These are phyloP conservation scores for Macrolepiota dolichaula DNA, from an alignment of 768 basidiomycete species.

Conservation along the genomic window DNA sequence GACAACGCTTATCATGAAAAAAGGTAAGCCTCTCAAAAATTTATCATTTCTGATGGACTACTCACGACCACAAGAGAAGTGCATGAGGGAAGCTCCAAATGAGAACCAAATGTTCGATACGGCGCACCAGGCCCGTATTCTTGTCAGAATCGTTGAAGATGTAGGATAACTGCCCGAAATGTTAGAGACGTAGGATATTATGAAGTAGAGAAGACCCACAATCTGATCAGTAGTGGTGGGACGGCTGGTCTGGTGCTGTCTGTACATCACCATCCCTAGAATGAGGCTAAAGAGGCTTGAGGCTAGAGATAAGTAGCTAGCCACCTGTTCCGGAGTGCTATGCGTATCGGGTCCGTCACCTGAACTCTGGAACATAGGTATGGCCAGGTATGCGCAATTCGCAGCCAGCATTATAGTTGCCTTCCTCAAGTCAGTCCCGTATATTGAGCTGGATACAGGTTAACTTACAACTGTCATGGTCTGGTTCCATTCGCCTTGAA, in stretches of 20 bases:
- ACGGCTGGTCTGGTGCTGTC: background rate
- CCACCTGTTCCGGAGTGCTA: constrained; percentile 1
- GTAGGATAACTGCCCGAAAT: background rate
- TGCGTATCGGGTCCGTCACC: background rate
- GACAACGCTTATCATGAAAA: background rate
- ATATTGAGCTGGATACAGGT: background rate
- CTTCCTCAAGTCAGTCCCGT: background rate
- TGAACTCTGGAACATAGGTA: background rate
- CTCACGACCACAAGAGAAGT: constrained; percentile 8
- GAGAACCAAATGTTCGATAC: constrained; percentile 2
- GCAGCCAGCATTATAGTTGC: constrained; percentile 7
- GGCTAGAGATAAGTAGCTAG: constrained; percentile 6
- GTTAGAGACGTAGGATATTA: background rate
- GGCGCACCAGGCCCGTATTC: background rate
- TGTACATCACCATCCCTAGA: background rate
- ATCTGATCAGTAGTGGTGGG: background rate
- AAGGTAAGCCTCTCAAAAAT: background rate
- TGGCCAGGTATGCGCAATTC: constrained; percentile 7
- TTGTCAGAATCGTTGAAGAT: background rate
- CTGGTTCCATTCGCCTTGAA: constrained; percentile 1
- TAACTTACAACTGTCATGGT: background rate
- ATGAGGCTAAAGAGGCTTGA: constrained; percentile 4
- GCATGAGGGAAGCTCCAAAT: constrained; percentile 7
- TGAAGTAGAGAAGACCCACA: background rate
- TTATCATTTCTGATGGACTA: background rate